Evolutionary conservation across 192 early-diverging fungal species (phyloP), one percentile per base, ranked within the genome.

Genomic region (Rhizophagus prolifer): DNA sequence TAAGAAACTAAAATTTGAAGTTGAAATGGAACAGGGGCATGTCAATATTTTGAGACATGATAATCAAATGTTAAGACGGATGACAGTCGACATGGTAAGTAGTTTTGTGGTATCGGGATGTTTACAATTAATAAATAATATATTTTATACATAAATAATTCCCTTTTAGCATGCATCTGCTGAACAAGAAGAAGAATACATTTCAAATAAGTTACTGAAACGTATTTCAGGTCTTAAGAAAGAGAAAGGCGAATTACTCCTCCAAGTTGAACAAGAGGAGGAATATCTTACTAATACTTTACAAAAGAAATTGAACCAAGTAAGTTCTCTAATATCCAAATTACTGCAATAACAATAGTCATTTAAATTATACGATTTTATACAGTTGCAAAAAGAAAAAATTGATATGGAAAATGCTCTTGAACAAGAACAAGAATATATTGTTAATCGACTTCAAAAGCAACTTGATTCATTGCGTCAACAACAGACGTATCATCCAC

Each of bases 361-460:
- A 25, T 44, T 44, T 12, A 44, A 44, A 44, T 28, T 19, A 58
- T n/a, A 72, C 31, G 30, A 34, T 46, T 62, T n/a, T 64, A 34
- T 31, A 0, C 72, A 92, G 84, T 85, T 97, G 46, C 92, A 96
- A 78, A 88, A 90, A 74, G 95, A 97, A 81, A 97, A 96, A 82
- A 88, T 95, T 74, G 90, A 95, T 58, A 90, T 97, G 86, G 95
- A 97, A 72, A 90, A 89, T 70, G 91, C 94, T 16, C 83, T 97
- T 75, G 95, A 97, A 78, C 93, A 95, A 79, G 95, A 96, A 76
- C 94, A 96, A 78, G 94, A 96, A 82, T 94, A 93, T 69, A 91
- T 96, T 73, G 94, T 97, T 65, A 97, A 97, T 81, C 85, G 91
- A 75, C 80, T 96, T 14, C 94, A 95, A 73, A 94, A 94, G 64